Base-by-base conservation (phyloP, 495 filamentous ascomycete genomes). In the Aspergillus steynii region DNA sequence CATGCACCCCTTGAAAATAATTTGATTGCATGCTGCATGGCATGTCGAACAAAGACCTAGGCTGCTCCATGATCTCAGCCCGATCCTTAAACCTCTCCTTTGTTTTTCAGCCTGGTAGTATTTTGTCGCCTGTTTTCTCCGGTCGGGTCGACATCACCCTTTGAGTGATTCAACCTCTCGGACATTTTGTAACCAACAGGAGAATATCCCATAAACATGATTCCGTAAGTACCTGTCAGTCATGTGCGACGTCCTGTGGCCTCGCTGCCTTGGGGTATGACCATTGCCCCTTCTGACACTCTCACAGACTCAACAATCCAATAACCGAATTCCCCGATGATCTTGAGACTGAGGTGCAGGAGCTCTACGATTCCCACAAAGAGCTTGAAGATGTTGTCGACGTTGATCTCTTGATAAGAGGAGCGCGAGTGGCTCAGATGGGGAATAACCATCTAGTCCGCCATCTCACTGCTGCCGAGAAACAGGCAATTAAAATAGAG, bases 341-440 rank as follows among this genome's bases (percentile, higher is more conserved):
- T 32, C 54, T 65, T n/a, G 50, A 61, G 29, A 10, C 32, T 9
- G 64, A 66, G 15, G 64, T 69, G 12, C 20, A 27, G 7, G 27
- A 42, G 1, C 64, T 69, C 20, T 56, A 66, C 34, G 5, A 48
- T 0, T 14, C 51, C 12, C 12, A 20, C 28, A 42, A 42, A 12
- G 15, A 60, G 14, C 61, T 64, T 6, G 34, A 37, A 12, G 31
- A 47, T 8, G 55, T 62, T 15, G 54, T 69, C 28, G 58, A 60
- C 15, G 20, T 60, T 10, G 49, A 62, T 12, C 28, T 60, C 0
- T 58, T 69, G 29, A 51, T 62, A 15, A 58, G 45, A 53, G 68
- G 62, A 47, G 68, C 68, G 25, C 55, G 28, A 7, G 42, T 68
- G 56, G 63, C 63, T 5, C 29, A 46, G 26, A 34, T 50, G 0